Base-by-base conservation (phyloP, 495 filamentous ascomycete species). In the Penicillium cataractarum region DNA sequence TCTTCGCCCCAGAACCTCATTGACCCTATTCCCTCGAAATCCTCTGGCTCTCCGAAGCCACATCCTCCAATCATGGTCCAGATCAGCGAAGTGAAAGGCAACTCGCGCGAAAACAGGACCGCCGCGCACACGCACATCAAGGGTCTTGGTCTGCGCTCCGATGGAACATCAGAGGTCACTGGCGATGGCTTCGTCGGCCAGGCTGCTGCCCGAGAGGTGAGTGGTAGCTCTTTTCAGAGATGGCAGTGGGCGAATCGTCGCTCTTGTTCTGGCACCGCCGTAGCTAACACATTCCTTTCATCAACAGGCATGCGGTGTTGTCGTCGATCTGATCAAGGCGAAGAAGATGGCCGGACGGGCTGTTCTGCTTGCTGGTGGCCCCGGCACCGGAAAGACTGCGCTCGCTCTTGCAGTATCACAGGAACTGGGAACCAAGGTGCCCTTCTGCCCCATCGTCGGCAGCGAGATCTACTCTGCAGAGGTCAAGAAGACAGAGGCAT, bases 311-410 rank as follows among this genome's bases (percentile, higher is more conserved):
- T 93, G 90, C 75, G 95, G 95, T 70, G 86, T 99, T 12, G 88
- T 99, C 17, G 93, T 97, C 67, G 95, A 98, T 74, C 86, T 99
- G 56, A 93, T 99, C 72, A 89, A 89, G 68, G 87, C 90, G 39
- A 93, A 93, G 78, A 98, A 97, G 83, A 97, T 99, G 95, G 89
- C 94, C 21, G 95, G 95, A 52, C 85, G 95, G 57, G 95, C 93
- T 48, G 92, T 99, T 21, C 78, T 99, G 55, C 87, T 99, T 27
- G 94, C 94, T 50, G 95, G 95, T 68, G 83, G 92, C 70, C 94
- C 94, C 15, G 95, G 94, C 57, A 97, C 95, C 6, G 95, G 95
- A 73, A 99, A 99, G 83, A 99, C 95, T 17, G 95, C 95, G 17
- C 86, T 98, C 57, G 95, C 95, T 24, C 83, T 98, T 52, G 94